Percentiles rank a stretch among this genome's conserved stretches.
These are phyloP conservation scores for Collybia mongolica DNA, from an alignment of 768 basidiomycete genomes.

Conservation along the genomic window DNA sequence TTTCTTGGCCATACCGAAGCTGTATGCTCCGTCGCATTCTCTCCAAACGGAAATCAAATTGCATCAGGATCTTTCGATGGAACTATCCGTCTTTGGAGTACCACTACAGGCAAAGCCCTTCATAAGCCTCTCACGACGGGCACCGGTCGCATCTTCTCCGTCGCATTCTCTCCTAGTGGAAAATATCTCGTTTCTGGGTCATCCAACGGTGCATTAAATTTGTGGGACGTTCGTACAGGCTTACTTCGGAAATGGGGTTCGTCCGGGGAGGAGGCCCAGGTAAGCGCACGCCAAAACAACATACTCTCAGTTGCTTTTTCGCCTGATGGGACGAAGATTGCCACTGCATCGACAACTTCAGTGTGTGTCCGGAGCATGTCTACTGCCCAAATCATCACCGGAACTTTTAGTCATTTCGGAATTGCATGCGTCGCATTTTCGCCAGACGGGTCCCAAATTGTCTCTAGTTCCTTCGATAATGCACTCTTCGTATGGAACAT, in stretches of 20 bases:
- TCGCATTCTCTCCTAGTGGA: conserved; percentile 1
- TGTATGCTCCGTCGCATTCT: conserved; percentile 9
- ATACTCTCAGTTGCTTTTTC: not conserved
- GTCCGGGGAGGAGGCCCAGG: not conserved
- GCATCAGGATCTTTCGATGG: not conserved
- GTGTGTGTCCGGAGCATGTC: not conserved
- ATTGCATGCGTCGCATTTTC: conserved; percentile 1
- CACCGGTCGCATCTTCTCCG: not conserved
- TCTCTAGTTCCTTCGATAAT: not conserved
- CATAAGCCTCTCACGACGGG: not conserved
- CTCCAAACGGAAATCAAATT: conserved; percentile 9
- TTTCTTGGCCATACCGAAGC: not conserved
- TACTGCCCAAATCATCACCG: not conserved
- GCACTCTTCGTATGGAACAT: not conserved
- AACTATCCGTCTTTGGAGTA: conserved; percentile 1
- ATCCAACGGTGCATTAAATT: not conserved
- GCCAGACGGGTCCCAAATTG: not conserved
- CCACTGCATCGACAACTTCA: not conserved
- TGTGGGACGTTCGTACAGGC: not conserved
- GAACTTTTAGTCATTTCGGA: not conserved
- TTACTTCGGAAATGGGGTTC: not conserved
- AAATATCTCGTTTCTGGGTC: not conserved
- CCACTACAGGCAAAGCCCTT: not conserved
- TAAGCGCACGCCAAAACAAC: not conserved
- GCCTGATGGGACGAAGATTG: not conserved